Evolutionary conservation across 768 basidiomycete genomes (phyloP).

Genomic region (Lactarius akahatsu): DNA sequence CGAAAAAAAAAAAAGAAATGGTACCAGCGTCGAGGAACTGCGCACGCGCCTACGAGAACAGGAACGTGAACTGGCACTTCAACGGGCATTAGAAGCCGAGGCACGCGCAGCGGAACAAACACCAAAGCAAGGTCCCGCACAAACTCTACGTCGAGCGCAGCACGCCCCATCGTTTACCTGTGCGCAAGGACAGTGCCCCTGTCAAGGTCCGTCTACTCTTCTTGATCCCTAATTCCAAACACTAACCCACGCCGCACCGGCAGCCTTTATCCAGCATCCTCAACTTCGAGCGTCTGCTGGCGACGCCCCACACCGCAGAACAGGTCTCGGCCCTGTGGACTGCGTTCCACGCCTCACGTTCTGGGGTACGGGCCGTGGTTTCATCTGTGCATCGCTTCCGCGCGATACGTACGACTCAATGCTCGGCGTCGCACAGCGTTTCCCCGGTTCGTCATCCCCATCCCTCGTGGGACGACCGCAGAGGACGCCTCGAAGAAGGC

Average conservation of each 20-base stretch:
- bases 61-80: slow-evolving; percentile 17
- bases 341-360: slow-evolving; percentile 80
- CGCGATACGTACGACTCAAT: slow-evolving; percentile 70
- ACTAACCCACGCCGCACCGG: slow-evolving; percentile 14
- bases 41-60: slow-evolving; percentile 14
- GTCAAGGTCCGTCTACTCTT: slow-evolving; percentile 49
- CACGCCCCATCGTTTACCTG: slow-evolving; percentile 19
- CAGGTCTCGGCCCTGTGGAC: slow-evolving; percentile 87
- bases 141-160: slow-evolving; percentile 24
- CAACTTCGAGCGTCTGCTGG: slow-evolving; percentile 68
- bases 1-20: slow-evolving; percentile 13
- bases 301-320: slow-evolving; percentile 64
- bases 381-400: slow-evolving; percentile 81
- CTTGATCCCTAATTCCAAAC: slow-evolving; percentile 1
- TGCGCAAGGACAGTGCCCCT: slow-evolving; percentile 65
- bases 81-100: slow-evolving; percentile 28
- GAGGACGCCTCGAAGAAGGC: slow-evolving; percentile 40
- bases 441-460: slow-evolving; percentile 79
- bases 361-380: slow-evolving; percentile 79
- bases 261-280: slow-evolving; percentile 82
- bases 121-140: neutral
- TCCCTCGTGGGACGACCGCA: slow-evolving; percentile 53
- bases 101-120: slow-evolving; percentile 18
- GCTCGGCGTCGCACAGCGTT: slow-evolving; percentile 57
- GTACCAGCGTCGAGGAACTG: slow-evolving; percentile 22